Conservation (phyloP, 352 stramenopile genomes). For the Phytophthora ramorum region DNA sequence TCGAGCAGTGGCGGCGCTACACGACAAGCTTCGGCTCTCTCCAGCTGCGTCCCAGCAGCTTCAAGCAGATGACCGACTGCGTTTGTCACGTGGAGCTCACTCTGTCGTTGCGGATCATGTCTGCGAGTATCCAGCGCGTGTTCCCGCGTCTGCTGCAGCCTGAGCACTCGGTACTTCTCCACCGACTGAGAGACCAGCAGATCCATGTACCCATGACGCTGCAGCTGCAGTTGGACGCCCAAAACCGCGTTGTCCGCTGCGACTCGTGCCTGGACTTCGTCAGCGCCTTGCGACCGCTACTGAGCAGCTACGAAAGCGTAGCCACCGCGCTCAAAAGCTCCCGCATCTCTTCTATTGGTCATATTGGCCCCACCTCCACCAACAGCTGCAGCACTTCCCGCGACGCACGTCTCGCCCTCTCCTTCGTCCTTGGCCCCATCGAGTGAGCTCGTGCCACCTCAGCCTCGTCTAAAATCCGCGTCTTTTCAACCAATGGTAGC, state of each 20-base stretch:
- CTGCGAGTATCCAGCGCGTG: constrained; percentile 7
- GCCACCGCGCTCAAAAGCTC: constrained; percentile 25
- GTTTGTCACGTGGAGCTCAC: constrained; percentile 16
- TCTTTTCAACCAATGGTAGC: constrained; percentile 12
- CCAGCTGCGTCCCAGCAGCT: constrained; percentile 5
- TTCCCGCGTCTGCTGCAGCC: constrained; percentile 17
- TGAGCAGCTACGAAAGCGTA: constrained; percentile 26
- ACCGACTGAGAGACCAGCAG: constrained; percentile 6
- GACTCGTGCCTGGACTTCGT: constrained; percentile 21
- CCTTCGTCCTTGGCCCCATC: constrained; percentile 22
- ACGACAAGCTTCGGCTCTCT: constrained; percentile 24
- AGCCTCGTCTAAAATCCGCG: not conserved
- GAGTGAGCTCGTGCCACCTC: not conserved
- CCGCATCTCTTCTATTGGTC: constrained; percentile 19
- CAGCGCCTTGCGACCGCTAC: constrained; percentile 16
- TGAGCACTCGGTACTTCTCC: constrained; percentile 4
- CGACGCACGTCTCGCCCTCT: constrained; percentile 8
- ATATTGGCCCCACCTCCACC: constrained; percentile 12
- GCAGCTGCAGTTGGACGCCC: constrained; percentile 20
- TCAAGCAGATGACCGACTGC: constrained; percentile 4
- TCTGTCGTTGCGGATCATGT: constrained; percentile 15
- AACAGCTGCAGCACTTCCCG: not conserved
- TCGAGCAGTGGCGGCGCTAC: constrained; percentile 39
- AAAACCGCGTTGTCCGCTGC: constrained; percentile 9
- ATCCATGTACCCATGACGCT: constrained; percentile 21